Conservation (phyloP, 1,284 basidiomycete species). For the Sparassis latifolia region DNA sequence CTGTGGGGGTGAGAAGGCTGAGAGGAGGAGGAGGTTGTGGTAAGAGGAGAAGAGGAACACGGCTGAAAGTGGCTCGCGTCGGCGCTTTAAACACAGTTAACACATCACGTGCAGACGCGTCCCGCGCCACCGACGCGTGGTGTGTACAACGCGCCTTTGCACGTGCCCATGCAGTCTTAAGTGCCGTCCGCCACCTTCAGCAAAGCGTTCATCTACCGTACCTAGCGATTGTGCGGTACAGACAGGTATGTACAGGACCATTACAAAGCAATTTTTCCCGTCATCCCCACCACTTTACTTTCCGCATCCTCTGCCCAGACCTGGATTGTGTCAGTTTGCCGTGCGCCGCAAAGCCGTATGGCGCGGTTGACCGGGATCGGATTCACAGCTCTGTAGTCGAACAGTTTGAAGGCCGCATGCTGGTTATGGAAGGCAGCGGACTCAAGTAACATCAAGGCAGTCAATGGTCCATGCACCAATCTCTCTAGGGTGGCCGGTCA, state of each 20-base stretch:
- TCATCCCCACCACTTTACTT: constrained; percentile 63
- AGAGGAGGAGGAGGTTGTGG: constrained; percentile 12
- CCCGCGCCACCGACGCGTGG: constrained; percentile 18
- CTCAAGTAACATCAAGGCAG: constrained; percentile 72
- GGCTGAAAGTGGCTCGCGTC: constrained; percentile 8
- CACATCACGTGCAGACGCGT: constrained; percentile 10
- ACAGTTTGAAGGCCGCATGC: constrained; percentile 37
- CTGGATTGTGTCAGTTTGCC: constrained; percentile 27
- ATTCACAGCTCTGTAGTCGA: constrained; percentile 72
- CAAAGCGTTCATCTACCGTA: too few relatives aligned
- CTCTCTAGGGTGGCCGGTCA: constrained; percentile 41
- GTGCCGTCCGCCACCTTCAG: too few relatives aligned
- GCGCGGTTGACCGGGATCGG: constrained; percentile 63
- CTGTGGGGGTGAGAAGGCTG: not conserved
- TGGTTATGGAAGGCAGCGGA: constrained; percentile 43
- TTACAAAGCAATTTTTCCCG: constrained; percentile 32
- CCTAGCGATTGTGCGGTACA: too few relatives aligned
- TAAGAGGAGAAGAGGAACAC: constrained; percentile 9
- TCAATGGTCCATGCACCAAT: constrained; percentile 78
- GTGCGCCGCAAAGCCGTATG: constrained; percentile 47
- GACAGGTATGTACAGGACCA: too few relatives aligned
- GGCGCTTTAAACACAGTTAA: constrained; percentile 12
- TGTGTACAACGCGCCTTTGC: too few relatives aligned
- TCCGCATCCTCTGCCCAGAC: constrained; percentile 26
- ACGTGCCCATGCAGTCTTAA: not conserved